Percentiles rank a stretch among this genome's conserved stretches.
phyloP scores from a whole-genome alignment of 106 monocot genomes.

The Posidonia australis region DNA sequence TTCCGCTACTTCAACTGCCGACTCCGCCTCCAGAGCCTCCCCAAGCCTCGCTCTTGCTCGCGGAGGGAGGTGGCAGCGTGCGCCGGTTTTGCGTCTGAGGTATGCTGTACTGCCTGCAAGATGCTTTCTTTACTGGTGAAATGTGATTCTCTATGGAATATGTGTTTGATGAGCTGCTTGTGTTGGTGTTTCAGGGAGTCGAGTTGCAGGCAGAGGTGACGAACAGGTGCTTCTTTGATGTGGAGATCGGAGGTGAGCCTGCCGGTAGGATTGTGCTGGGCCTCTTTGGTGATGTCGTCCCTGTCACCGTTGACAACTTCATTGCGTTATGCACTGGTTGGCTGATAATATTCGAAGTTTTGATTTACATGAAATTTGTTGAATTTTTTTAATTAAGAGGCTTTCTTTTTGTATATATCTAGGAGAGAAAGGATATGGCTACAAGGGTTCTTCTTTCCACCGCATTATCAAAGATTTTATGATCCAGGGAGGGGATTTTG shows the following conservation, averaged over 20 bases:
- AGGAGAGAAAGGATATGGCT: slow-evolving; percentile 79
- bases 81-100: too few relatives aligned
- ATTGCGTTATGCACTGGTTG: slow-evolving; percentile 66
- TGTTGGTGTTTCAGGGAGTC: slow-evolving; percentile 17
- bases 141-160: background rate
- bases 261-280: slow-evolving; percentile 61
- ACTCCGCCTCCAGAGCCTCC: too few relatives aligned
- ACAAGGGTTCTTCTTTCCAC: slow-evolving; percentile 76
- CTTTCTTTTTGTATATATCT: background rate
- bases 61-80: too few relatives aligned
- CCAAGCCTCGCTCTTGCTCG: too few relatives aligned
- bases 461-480: slow-evolving; percentile 86
- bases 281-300: slow-evolving; percentile 70
- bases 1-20: too few relatives aligned
- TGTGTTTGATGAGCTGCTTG: background rate
- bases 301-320: slow-evolving; percentile 69
- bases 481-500: slow-evolving; percentile 84
- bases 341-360: background rate
- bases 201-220: slow-evolving; percentile 64
- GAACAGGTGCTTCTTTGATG: slow-evolving; percentile 75
- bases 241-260: slow-evolving; percentile 68
- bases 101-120: too few relatives aligned
- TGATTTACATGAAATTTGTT: background rate
- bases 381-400: background rate
- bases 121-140: background rate